Evolutionary conservation across 1,284 basidiomycete species (phyloP).

Genomic region (Papiliotrema flavescens): DNA sequence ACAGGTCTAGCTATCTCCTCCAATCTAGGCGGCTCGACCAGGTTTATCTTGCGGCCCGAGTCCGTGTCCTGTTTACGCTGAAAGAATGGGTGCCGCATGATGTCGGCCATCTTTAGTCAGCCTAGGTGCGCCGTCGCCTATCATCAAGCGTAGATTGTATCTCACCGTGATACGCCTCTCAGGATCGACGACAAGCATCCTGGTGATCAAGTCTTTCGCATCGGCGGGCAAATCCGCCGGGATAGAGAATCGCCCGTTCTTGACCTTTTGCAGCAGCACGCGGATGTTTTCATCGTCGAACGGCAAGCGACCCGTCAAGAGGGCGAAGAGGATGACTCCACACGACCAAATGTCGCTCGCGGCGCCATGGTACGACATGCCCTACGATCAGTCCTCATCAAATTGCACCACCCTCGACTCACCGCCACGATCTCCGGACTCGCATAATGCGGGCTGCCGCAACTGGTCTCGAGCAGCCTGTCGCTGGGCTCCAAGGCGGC

Average conservation of each 20-base stretch:
- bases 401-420: constrained; percentile 91
- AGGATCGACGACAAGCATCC: constrained; percentile 81
- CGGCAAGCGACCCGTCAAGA: constrained; percentile 79
- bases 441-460: constrained; percentile 96
- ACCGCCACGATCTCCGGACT: constrained; percentile 95
- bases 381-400: constrained; percentile 77
- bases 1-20: constrained; percentile 64
- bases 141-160: constrained; percentile 61
- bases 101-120: constrained; percentile 73
- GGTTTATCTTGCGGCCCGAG: constrained; percentile 29
- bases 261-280: constrained; percentile 75
- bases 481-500: constrained; percentile 73
- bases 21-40: constrained; percentile 60
- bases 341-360: constrained; percentile 95
- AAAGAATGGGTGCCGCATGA: constrained; percentile 84
- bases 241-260: constrained; percentile 69
- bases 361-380: constrained; percentile 77
- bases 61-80: constrained; percentile 41
- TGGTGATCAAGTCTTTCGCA: constrained; percentile 75
- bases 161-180: constrained; percentile 76
- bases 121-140: neutral
- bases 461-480: constrained; percentile 80
- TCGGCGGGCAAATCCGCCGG: constrained; percentile 67
- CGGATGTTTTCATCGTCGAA: constrained; percentile 75
- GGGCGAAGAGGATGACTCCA: constrained; percentile 86